These are phyloP conservation scores for Trichophyton equinum DNA, from an alignment of 2,329 filamentous ascomycete genomes.

Conservation along the genomic window DNA sequence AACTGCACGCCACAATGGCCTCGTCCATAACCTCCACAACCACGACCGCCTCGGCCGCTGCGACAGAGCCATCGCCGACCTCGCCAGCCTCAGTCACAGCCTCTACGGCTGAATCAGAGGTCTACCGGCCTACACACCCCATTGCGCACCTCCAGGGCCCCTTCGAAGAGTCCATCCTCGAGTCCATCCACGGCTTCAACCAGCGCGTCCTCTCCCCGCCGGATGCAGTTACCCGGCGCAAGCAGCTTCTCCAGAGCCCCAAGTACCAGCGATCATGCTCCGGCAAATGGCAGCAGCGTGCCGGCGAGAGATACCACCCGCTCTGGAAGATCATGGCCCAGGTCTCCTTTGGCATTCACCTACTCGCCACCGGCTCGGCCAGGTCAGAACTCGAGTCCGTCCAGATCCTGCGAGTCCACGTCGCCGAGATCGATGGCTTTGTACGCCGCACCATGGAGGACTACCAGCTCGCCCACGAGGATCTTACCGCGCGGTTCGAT, in stretches of 20 bases:
- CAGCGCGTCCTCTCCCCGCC: conserved; percentile 23
- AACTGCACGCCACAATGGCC: too few species aligned
- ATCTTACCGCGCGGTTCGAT: conserved; percentile 67
- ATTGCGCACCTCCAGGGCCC: conserved; percentile 33
- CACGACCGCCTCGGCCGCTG: not conserved
- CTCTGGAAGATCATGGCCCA: conserved; percentile 83
- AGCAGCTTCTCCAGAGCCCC: conserved; percentile 53
- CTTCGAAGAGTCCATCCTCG: conserved; percentile 35
- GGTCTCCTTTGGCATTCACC: conserved; percentile 84
- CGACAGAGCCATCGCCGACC: not conserved
- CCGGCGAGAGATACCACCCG: conserved; percentile 69
- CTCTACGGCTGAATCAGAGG: not conserved
- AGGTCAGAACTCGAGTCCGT: conserved; percentile 83
- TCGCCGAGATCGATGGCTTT: conserved; percentile 88
- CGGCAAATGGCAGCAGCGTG: conserved; percentile 61
- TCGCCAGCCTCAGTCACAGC: not conserved
- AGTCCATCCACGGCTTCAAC: conserved; percentile 20
- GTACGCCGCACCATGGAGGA: conserved; percentile 77
- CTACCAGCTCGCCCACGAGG: conserved; percentile 61
- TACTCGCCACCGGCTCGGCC: conserved; percentile 71
- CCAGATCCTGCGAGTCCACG: conserved; percentile 77
- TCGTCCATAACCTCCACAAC: not conserved
- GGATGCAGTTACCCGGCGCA: conserved; percentile 42
- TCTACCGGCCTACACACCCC: conserved; percentile 20
- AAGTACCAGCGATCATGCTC: conserved; percentile 60